Base-by-base conservation (phyloP, 208 protist species). In the Strigomonas oncopelti region DNA sequence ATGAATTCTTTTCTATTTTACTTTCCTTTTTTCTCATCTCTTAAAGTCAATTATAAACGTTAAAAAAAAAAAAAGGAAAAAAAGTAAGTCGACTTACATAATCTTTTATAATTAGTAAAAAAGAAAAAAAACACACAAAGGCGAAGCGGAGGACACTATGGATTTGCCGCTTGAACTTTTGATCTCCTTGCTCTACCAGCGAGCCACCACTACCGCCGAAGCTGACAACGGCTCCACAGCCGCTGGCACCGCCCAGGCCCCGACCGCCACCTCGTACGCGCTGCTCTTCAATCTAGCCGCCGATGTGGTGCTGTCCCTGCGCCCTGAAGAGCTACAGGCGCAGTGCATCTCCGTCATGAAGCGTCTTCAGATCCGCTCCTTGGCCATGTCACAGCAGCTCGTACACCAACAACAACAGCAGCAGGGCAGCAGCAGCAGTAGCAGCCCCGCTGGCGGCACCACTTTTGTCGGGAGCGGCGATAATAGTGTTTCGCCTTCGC, bases 271-370 rank as follows among this genome's bases (percentile, higher is more conserved):
- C 1, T 48, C 42, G 5, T 20, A 48, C 42, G 42, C 65, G 20
- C 45, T 55, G 27, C 65, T 61, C 56, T 62, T 69, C 56, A 42
- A 55, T 24, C 52, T 62, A n/a, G 59, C 59, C 56, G 55, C 51
- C 8, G 56, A 69, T 42, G 56, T 61, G 42, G 34, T 62, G 8
- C 13, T 27, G 3, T 22, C 56, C 1, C 56, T 62, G 22, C 58
- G 54, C 0, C 24, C 65, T 0, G 29, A 24, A 28, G 65, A 69
- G 56, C 24, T 28, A 11, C 53, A 16, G 5, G 36, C 54, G 4
- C 56, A 69, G 45, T 7, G 9, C 55, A 29, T 18, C 55, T 5
- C 55, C 0, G 1, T 22, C 1, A 4, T 38, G 5, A 1, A 13
- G 29, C 29, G 29, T 7, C 29, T 42, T 7, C 22, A 22, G 55